phyloP scores from a whole-genome alignment of 345 rosid species.

The Corchorus olitorius region DNA sequence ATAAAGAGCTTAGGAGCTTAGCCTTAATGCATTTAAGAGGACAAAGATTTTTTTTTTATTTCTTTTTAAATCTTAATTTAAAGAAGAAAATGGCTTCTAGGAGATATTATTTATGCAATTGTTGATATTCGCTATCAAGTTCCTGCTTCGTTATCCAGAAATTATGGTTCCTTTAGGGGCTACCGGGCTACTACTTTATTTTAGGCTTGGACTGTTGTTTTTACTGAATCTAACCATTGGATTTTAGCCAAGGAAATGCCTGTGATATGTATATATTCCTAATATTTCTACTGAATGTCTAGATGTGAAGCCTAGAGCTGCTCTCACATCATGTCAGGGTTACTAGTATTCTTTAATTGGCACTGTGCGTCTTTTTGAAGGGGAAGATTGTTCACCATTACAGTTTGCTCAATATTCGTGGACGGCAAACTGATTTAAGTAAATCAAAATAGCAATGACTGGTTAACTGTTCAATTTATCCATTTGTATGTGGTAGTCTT shows the following conservation, averaged over 20 bases:
- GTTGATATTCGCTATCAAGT: not conserved
- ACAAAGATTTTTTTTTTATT: too few species aligned
- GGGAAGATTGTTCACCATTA: not conserved
- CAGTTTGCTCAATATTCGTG: not conserved
- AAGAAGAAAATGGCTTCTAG: too few species aligned
- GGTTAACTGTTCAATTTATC: not conserved
- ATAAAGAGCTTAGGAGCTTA: too few species aligned
- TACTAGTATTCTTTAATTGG: not conserved
- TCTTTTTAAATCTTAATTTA: too few species aligned
- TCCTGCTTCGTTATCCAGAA: not conserved
- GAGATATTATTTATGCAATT: too few species aligned
- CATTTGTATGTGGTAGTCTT: not conserved
- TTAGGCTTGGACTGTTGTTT: not conserved
- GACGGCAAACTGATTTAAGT: not conserved
- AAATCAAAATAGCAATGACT: not conserved
- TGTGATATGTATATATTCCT: not conserved
- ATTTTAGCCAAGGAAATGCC: not conserved
- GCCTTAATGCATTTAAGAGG: too few species aligned
- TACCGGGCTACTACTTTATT: not conserved
- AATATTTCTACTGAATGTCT: not conserved
- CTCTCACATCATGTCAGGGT: not conserved
- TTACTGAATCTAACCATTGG: not conserved
- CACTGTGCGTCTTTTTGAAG: not conserved
- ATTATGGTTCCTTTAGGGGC: not conserved
- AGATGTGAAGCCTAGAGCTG: not conserved